Evolutionary conservation across 495 filamentous ascomycete species (phyloP).

Genomic region (Ascodesmis nigricans): DNA sequence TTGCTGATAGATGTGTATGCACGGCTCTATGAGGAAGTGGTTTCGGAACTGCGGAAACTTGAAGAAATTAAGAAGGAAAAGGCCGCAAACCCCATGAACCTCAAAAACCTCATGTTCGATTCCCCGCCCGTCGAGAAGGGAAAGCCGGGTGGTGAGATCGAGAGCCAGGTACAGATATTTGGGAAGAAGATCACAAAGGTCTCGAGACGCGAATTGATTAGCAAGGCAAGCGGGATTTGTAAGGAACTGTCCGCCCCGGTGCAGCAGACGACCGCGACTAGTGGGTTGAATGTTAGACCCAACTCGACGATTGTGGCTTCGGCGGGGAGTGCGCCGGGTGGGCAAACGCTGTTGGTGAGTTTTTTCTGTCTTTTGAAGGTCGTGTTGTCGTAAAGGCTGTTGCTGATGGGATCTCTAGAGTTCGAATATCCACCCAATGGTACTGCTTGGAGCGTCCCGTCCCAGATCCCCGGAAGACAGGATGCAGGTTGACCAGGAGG

Average conservation of each 20-base stretch:
- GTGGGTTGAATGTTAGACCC: slow-evolving; percentile 6
- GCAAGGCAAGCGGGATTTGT: slow-evolving; percentile 12
- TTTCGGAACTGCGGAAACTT: slow-evolving; percentile 12
- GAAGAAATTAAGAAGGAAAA: slow-evolving; percentile 9
- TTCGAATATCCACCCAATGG: no score
- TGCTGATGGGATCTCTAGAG: no score
- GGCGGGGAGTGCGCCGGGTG: no score
- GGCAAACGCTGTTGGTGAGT: no score
- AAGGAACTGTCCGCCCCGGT: slow-evolving; percentile 11
- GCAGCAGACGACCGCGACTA: slow-evolving; percentile 5
- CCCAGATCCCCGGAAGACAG: no score
- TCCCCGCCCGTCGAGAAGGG: slow-evolving; percentile 5
- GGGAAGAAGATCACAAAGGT: slow-evolving; percentile 18
- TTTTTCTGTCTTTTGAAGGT: no score
- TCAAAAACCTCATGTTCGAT: slow-evolving; percentile 19
- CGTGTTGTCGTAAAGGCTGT: slow-evolving; percentile 7
- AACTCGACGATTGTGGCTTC: slow-evolving; percentile 13
- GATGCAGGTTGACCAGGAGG: no score
- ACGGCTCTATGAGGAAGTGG: slow-evolving; percentile 41
- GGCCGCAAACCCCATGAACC: slow-evolving; percentile 17
- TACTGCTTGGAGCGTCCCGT: no score
- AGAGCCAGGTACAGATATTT: slow-evolving; percentile 13
- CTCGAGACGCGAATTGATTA: slow-evolving; percentile 13
- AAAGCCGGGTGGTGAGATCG: not conserved
- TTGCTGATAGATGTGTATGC: slow-evolving; percentile 73